Conservation (phyloP, 2,329 filamentous ascomycete genomes). For the Pezicula neosporulosa region DNA sequence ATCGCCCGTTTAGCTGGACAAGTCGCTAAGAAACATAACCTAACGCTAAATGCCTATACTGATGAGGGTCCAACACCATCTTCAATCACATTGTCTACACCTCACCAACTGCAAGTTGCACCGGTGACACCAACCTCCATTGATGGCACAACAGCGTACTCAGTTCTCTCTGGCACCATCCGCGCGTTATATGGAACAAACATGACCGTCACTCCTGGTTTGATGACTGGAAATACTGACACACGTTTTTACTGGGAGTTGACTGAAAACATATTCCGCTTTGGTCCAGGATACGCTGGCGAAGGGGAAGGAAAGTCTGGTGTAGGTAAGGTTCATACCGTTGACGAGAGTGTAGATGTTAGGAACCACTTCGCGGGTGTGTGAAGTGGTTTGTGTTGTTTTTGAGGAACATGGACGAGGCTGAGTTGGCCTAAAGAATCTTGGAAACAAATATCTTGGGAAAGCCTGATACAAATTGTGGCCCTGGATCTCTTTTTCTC, state of each 20-base stretch:
- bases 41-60: constrained; percentile 44
- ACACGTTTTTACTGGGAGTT: constrained; percentile 17
- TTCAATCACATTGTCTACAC: not conserved
- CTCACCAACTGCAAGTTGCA: not conserved
- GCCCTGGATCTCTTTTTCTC: too few relatives aligned
- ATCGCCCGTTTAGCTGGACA: constrained; percentile 24
- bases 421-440: not conserved
- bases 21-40: constrained; percentile 15
- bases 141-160: not conserved
- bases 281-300: constrained; percentile 20
- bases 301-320: not conserved
- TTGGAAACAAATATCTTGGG: not conserved
- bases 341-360: constrained; percentile 34
- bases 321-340: constrained; percentile 30
- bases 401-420: constrained; percentile 32
- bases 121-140: not conserved
- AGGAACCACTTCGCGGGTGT: constrained; percentile 29
- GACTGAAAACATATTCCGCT: constrained; percentile 33
- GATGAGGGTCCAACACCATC: constrained; percentile 19
- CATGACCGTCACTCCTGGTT: not conserved
- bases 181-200: constrained; percentile 3
- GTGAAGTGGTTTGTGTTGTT: constrained; percentile 34
- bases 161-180: not conserved
- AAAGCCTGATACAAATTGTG: not conserved
- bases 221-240: constrained; percentile 6